Evolutionary conservation across 2,329 filamentous ascomycete genomes (phyloP).

Genomic region (Aspergillus neotritici): DNA sequence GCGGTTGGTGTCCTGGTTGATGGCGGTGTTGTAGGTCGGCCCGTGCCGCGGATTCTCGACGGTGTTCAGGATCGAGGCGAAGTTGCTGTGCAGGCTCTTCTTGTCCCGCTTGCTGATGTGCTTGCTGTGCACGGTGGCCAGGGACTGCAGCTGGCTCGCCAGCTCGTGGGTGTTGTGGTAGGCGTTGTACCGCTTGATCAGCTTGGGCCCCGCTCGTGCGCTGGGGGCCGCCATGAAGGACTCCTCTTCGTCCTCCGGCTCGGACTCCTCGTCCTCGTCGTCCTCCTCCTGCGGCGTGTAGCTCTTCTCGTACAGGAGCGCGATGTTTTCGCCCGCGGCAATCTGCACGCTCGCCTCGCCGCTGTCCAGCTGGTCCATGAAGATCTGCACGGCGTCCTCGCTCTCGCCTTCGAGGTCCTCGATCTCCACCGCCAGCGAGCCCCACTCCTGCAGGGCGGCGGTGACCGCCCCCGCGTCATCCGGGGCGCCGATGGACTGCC

Average conservation of each 20-base stretch:
- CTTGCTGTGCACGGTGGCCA: constrained; percentile 57
- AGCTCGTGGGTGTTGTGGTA: constrained; percentile 61
- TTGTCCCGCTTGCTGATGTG: constrained; percentile 62
- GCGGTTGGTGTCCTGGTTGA: constrained; percentile 55
- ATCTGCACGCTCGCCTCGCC: constrained; percentile 67
- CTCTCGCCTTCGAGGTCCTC: constrained; percentile 68
- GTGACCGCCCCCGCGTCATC: constrained; percentile 67
- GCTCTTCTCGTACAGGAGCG: constrained; percentile 72
- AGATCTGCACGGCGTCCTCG: constrained; percentile 68
- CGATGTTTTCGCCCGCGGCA: constrained; percentile 72
- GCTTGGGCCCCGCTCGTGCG: constrained; percentile 36
- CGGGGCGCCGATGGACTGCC: constrained; percentile 62
- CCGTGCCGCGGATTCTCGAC: constrained; percentile 63
- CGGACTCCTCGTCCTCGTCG: constrained; percentile 48
- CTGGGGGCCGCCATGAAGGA: constrained; percentile 25
- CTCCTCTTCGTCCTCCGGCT: constrained; percentile 41
- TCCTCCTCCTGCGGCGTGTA: constrained; percentile 55
- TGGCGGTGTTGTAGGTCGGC: constrained; percentile 60
- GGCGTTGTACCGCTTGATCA: constrained; percentile 61
- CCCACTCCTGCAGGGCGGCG: constrained; percentile 72
- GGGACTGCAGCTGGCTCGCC: constrained; percentile 52
- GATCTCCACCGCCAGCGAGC: constrained; percentile 69
- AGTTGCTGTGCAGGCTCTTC: constrained; percentile 60
- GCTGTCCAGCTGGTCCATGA: constrained; percentile 80
- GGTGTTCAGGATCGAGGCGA: constrained; percentile 60